phyloP scores from a whole-genome alignment of 805 yeast species.

The Kockiozyma suomiensis region DNA sequence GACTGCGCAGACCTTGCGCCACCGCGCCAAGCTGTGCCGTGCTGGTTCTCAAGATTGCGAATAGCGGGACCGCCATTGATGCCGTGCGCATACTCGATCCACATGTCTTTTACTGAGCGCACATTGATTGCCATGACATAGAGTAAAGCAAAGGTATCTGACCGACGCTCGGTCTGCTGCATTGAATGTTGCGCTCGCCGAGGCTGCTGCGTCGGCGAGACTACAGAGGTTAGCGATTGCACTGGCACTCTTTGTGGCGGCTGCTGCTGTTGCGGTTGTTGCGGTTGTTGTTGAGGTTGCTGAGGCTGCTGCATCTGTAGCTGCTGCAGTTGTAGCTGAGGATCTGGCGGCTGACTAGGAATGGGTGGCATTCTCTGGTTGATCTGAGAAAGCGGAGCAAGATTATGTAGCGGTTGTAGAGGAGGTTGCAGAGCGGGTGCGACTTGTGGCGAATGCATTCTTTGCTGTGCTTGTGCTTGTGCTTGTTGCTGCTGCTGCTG shows the following conservation, averaged over 20 bases:
- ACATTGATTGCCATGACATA: conserved; percentile 32
- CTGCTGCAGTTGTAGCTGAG: conserved; percentile 10
- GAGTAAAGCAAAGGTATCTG: conserved; percentile 7
- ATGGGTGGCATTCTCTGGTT: conserved; percentile 5
- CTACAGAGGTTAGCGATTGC: background rate
- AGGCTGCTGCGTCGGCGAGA: background rate
- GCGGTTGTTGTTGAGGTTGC: conserved; percentile 4
- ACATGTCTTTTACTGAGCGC: conserved; percentile 26
- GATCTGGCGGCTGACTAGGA: conserved; percentile 8
- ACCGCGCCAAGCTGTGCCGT: conserved; percentile 33
- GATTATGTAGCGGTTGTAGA: conserved; percentile 8
- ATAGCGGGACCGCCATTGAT: conserved; percentile 29
- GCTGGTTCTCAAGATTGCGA: conserved; percentile 23
- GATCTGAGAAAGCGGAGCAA: conserved; percentile 8
- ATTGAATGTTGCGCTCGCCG: conserved; percentile 6
- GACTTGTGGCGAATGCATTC: background rate
- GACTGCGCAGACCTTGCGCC: conserved; percentile 32
- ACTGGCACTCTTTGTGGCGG: background rate
- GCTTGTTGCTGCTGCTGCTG: conserved; percentile 13
- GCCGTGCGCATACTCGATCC: conserved; percentile 32
- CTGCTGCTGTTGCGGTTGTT: conserved; percentile 1
- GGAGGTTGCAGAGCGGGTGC: conserved; percentile 13
- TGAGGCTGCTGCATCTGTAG: conserved; percentile 9
- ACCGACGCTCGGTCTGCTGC: conserved; percentile 11
- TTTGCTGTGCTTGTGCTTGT: background rate